A percentile compares a stretch with the other conserved stretches of the same genome.
phyloP scores from a whole-genome alignment of 768 basidiomycete genomes.

The Leccinum fibrillosum region DNA sequence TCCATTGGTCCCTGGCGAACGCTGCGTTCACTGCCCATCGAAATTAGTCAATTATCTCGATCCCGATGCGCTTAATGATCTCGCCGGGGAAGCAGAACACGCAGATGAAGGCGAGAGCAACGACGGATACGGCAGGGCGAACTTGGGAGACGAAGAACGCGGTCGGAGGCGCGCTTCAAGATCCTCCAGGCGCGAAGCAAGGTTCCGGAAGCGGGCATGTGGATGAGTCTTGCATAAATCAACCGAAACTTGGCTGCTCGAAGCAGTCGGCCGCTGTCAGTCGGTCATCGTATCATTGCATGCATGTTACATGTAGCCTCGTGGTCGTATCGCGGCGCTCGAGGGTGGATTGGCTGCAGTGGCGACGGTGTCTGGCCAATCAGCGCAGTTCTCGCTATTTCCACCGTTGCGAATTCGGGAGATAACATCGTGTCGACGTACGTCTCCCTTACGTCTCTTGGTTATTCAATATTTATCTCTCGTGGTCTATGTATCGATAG shows the following conservation, averaged over 20 bases:
- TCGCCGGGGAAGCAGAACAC: conserved; percentile 47
- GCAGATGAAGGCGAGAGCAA: conserved; percentile 37
- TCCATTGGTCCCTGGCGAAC: conserved; percentile 26
- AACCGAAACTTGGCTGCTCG: background rate
- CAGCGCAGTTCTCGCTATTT: no score
- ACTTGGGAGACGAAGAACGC: conserved; percentile 34
- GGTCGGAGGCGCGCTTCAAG: conserved; percentile 60
- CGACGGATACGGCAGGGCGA: conserved; percentile 20
- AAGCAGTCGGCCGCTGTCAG: background rate
- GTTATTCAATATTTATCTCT: no score
- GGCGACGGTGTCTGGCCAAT: no score
- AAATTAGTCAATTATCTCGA: conserved; percentile 52
- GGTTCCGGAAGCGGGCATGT: conserved; percentile 73
- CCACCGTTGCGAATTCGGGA: no score
- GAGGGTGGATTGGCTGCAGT: no score
- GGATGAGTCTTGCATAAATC: conserved; percentile 66
- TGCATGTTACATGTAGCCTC: background rate
- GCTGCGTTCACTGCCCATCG: conserved; percentile 58
- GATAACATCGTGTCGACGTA: no score
- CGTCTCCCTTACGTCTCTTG: no score
- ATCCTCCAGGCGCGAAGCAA: conserved; percentile 69
- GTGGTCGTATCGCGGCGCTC: background rate
- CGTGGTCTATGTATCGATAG: no score
- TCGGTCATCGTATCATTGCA: background rate
- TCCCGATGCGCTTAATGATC: conserved; percentile 66